Percentiles rank a stretch among this genome's conserved stretches.
Conservation (phyloP, 139 green algal species). For the Closterium sp. region DNA sequence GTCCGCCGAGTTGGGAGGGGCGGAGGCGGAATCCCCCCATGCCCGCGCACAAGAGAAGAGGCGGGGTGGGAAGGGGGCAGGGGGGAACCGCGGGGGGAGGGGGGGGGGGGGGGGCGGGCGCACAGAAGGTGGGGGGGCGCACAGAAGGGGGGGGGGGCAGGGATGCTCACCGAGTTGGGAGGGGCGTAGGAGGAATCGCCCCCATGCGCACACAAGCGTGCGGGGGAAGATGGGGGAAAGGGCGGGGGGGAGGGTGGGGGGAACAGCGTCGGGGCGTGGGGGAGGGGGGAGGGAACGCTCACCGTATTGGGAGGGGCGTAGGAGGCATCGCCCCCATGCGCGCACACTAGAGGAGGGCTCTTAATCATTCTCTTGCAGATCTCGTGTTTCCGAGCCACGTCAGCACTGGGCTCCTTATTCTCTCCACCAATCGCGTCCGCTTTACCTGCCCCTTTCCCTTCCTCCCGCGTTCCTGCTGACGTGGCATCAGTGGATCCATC, state of each 20-base stretch:
- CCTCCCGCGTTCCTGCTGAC: neutral
- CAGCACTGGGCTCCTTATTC: neutral
- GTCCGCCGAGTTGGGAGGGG: too few relatives aligned
- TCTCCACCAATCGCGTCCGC: neutral
- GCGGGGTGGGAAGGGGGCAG: too few relatives aligned
- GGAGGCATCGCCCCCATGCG: neutral
- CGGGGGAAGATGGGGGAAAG: neutral
- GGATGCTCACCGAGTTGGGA: neutral
- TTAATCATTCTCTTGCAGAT: neutral
- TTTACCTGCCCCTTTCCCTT: neutral
- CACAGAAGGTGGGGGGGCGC: too few relatives aligned
- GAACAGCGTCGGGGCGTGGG: too few relatives aligned
- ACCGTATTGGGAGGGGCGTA: neutral
- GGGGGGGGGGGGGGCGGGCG: too few relatives aligned
- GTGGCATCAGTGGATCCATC: neutral
- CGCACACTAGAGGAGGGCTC: neutral
- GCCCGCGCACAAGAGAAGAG: too few relatives aligned
- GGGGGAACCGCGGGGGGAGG: too few relatives aligned
- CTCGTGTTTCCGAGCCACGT: neutral
- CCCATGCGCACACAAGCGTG: too few relatives aligned
- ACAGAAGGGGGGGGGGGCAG: neutral
- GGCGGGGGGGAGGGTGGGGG: too few relatives aligned
- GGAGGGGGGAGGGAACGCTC: neutral
- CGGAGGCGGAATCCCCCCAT: too few relatives aligned
- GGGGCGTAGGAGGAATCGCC: neutral